Conservation (phyloP, 2,329 filamentous ascomycete genomes). For the Geosmithia flava region DNA sequence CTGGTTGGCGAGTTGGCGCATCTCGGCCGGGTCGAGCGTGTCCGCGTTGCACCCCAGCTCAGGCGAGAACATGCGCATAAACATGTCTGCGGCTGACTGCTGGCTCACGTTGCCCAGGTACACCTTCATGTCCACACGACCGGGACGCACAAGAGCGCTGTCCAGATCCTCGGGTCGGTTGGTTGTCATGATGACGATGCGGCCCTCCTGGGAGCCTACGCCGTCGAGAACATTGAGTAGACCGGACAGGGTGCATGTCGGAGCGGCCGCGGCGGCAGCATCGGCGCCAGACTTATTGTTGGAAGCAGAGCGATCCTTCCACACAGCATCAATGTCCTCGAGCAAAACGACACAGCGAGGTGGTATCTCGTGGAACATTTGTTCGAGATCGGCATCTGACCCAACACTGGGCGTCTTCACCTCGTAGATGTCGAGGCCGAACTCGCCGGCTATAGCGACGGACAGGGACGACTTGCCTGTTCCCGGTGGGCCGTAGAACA, state of each 20-base stretch:
- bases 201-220: conserved; percentile 55
- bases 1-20: conserved; percentile 32
- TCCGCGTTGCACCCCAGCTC: conserved; percentile 11
- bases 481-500: conserved; percentile 52
- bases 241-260: conserved; percentile 43
- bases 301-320: conserved; percentile 12
- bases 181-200: conserved; percentile 63
- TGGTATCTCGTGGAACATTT: conserved; percentile 40
- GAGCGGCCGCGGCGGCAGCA: conserved; percentile 6
- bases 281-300: conserved; percentile 7
- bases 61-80: conserved; percentile 29
- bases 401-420: conserved; percentile 35
- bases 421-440: conserved; percentile 36
- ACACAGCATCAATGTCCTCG: conserved; percentile 39
- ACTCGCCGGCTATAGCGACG: conserved; percentile 36
- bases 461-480: conserved; percentile 47
- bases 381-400: conserved; percentile 33
- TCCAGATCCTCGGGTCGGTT: conserved; percentile 56
- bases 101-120: conserved; percentile 36
- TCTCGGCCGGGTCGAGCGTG: conserved; percentile 12
- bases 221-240: conserved; percentile 61
- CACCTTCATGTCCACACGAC: conserved; percentile 53
- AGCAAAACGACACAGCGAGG: conserved; percentile 39
- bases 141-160: conserved; percentile 50
- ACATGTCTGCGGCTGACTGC: conserved; percentile 31